Evolutionary conservation across 345 rosid genomes (phyloP).

Genomic region (Gossypium bickii): DNA sequence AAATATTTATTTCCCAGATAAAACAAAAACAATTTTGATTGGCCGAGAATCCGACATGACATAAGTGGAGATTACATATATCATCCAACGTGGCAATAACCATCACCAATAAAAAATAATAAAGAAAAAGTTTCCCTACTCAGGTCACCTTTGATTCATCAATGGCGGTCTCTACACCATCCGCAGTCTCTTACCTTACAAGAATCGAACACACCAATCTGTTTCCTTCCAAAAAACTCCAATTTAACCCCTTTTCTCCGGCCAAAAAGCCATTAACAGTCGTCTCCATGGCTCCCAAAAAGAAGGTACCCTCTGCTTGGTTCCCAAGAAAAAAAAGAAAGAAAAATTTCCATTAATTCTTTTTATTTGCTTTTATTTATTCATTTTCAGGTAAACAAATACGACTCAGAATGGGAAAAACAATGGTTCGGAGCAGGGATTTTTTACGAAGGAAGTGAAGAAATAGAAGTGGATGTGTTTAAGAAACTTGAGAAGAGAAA

Average conservation of each 20-base stretch:
- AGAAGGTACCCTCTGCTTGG: constrained; percentile 43
- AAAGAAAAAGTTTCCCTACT: not conserved
- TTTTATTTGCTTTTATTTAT: not conserved
- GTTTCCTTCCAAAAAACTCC: constrained; percentile 29
- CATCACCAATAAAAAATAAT: not conserved
- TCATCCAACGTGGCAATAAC: constrained; percentile 14
- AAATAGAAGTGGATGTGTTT: constrained; percentile 79
- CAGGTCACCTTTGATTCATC: not conserved
- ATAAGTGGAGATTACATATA: not conserved
- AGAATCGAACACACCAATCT: constrained; percentile 21
- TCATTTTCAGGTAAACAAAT: constrained; percentile 62
- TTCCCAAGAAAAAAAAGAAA: not conserved
- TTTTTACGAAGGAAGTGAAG: constrained; percentile 82
- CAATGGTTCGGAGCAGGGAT: constrained; percentile 90
- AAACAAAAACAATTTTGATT: not conserved
- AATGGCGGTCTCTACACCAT: constrained; percentile 31
- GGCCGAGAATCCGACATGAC: not conserved
- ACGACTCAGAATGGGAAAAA: constrained; percentile 66
- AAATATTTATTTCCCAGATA: constrained; percentile 4
- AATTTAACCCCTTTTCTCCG: constrained; percentile 20
- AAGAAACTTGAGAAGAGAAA: constrained; percentile 82
- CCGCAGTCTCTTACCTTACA: constrained; percentile 41
- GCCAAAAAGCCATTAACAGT: constrained; percentile 36
- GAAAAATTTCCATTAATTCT: not conserved
- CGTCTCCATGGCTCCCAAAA: constrained; percentile 77